phyloP scores from a whole-genome alignment of 164 flowering plant genomes.

The Akebia trifoliata region DNA sequence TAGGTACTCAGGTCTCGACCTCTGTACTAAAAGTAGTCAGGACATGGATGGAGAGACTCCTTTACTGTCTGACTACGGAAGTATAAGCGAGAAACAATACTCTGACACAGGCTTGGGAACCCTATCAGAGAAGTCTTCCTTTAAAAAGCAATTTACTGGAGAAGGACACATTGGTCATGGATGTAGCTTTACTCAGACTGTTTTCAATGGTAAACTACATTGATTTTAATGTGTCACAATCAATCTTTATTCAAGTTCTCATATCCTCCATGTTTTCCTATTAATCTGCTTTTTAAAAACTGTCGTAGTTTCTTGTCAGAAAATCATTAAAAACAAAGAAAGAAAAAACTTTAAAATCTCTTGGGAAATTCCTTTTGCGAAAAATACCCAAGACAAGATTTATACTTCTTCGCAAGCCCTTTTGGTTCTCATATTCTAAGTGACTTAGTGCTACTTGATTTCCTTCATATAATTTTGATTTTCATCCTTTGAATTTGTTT shows the following conservation, averaged over 20 bases:
- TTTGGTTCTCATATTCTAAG: not conserved
- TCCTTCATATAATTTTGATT: not conserved
- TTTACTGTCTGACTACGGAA: constrained; percentile 39
- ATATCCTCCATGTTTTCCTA: not conserved
- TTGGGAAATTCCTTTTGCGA: not conserved
- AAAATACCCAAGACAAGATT: not conserved
- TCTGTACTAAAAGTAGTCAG: constrained; percentile 22
- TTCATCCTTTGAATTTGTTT: not conserved
- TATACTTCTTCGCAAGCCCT: not conserved
- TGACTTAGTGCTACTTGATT: not conserved
- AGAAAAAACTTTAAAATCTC: not conserved
- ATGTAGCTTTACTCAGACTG: constrained; percentile 80
- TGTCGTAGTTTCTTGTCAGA: not conserved
- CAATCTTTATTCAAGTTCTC: not conserved
- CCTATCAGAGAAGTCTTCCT: constrained; percentile 31
- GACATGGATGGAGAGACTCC: constrained; percentile 45
- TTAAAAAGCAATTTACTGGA: constrained; percentile 40
- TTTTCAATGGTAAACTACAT: constrained; percentile 65
- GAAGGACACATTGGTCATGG: constrained; percentile 62
- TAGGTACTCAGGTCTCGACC: constrained; percentile 30
- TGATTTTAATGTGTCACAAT: not conserved
- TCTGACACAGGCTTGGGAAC: constrained; percentile 23
- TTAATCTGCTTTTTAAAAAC: not conserved
- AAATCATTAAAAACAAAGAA: not conserved
- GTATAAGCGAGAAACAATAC: constrained; percentile 29